A percentile compares a stretch with the other conserved stretches of the same genome.
Conservation (phyloP, 306 rosid genomes). For the Neltuma alba region DNA sequence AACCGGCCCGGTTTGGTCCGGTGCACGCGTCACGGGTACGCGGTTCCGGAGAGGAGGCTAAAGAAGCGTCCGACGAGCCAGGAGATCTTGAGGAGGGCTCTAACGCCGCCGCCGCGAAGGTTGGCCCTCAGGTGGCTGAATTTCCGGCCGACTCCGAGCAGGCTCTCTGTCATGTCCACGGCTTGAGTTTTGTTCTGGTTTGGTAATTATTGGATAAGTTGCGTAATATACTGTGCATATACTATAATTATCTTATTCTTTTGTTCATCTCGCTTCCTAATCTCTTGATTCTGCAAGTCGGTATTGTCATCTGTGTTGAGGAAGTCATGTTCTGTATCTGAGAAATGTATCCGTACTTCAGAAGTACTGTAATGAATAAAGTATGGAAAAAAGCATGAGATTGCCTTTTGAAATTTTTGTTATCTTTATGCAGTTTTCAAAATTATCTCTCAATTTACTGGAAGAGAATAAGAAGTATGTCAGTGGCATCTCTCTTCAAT, state of each 20-base stretch:
- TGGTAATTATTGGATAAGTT: slow-evolving; percentile 4
- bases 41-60: slow-evolving; percentile 31
- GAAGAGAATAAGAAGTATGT: neutral
- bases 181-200: slow-evolving; percentile 24
- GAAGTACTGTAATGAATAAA: neutral
- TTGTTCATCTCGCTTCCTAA: neutral
- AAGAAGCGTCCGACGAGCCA: slow-evolving; percentile 40
- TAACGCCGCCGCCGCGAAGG: slow-evolving; percentile 44
- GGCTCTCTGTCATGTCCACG: slow-evolving; percentile 65
- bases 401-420: neutral
- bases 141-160: slow-evolving; percentile 66
- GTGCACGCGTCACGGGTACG: slow-evolving; percentile 40
- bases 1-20: slow-evolving; percentile 34
- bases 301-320: neutral
- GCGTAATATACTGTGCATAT: neutral
- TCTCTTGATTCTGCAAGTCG: neutral
- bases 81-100: slow-evolving; percentile 56
- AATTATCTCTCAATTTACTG: neutral
- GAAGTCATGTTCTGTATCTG: neutral
- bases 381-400: neutral
- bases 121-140: slow-evolving; percentile 58
- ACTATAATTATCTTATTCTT: neutral
- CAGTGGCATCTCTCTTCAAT: neutral
- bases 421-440: neutral
- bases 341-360: neutral